Evolutionary conservation across 2,329 filamentous ascomycete genomes (phyloP), one percentile per base, ranked within the genome.

Genomic region (Diaporthe sp.): DNA sequence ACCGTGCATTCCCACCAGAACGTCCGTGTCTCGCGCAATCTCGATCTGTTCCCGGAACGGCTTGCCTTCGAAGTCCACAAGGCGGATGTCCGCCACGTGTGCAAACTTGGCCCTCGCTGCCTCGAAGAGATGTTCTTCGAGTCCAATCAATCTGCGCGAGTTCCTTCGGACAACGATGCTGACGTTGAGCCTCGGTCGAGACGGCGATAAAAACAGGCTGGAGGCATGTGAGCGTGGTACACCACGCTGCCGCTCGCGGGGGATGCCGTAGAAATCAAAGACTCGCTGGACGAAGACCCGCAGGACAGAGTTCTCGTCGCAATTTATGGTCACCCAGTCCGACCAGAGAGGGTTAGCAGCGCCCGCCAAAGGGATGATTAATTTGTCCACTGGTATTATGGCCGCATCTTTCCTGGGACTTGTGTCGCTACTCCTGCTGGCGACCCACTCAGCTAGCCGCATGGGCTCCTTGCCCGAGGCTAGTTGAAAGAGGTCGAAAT

Each of bases 1-100:
- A 57, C 86, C 86, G 78, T 88, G 86, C 2, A 86, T 83, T 42
- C 85, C 85, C 8, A 86, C 82, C 12, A 88, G 80, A 22, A 87
- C 77, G 75, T 87, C 85, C 1, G 85, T 86, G 37, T 79, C 79
- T 19, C 80, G 82, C 13, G 82, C 80, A 1, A 85, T 51, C 12
- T 76, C 72, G 7, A 87, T 58, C 78, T 87, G 86, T 46, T 85
- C 80, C 0, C 71, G 49, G 57, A 87, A 82, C 9, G 84, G 71
- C n/a, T 85, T 74, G n/a, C 78, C 73, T 0, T 82, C 83, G 75
- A 87, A 85, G 77, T 87, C 84, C 28, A 87, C 77, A 15, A 73
- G 60, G 12, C 72, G 39, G 17, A 75, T 53, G 31, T 67, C 22
- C 13, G 71, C 42, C 28, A 42, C 42, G 2, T 53, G 57, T 22